A percentile compares a stretch with the other conserved stretches of the same genome.
These are phyloP conservation scores for Rubus parviflorus DNA, from an alignment of 306 rosid species.

Conservation along the genomic window DNA sequence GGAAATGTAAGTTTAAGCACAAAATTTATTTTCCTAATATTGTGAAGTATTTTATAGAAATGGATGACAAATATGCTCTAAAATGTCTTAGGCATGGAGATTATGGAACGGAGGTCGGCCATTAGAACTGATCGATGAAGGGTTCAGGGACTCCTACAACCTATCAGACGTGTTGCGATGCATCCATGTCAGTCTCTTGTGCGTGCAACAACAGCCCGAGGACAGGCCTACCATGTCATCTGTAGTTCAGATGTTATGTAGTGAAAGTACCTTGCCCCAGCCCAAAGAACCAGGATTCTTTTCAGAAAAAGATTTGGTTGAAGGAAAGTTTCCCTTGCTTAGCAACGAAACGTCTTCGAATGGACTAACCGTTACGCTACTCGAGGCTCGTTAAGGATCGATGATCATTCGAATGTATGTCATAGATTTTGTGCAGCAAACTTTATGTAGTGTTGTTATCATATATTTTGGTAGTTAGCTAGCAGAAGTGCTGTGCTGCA, in stretches of 20 bases:
- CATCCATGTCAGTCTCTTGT: conserved; percentile 50
- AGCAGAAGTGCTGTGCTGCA: neutral
- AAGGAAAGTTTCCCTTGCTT: neutral
- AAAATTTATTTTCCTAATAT: neutral
- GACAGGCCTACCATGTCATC: conserved; percentile 39
- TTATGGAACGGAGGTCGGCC: conserved; percentile 45
- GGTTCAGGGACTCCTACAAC: conserved; percentile 20
- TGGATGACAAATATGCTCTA: neutral
- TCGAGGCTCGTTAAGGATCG: conserved; percentile 31
- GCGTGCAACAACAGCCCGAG: conserved; percentile 45
- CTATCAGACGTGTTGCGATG: conserved; percentile 37
- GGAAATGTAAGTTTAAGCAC: conserved; percentile 45
- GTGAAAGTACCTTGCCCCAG: conserved; percentile 28
- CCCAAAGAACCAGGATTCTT: conserved; percentile 58
- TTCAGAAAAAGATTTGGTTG: conserved; percentile 3
- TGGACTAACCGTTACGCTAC: conserved; percentile 26
- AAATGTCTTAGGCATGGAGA: conserved; percentile 50
- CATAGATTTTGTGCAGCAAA: neutral
- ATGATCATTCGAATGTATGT: neutral
- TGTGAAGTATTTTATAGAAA: neutral
- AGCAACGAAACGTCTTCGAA: conserved; percentile 19
- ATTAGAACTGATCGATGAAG: conserved; percentile 40
- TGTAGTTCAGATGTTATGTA: conserved; percentile 42
- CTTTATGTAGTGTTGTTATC: neutral
- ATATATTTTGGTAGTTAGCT: neutral